These are phyloP conservation scores for Alternaria hordeiaustralica DNA, from an alignment of 2,329 filamentous ascomycete species.

Conservation along the genomic window DNA sequence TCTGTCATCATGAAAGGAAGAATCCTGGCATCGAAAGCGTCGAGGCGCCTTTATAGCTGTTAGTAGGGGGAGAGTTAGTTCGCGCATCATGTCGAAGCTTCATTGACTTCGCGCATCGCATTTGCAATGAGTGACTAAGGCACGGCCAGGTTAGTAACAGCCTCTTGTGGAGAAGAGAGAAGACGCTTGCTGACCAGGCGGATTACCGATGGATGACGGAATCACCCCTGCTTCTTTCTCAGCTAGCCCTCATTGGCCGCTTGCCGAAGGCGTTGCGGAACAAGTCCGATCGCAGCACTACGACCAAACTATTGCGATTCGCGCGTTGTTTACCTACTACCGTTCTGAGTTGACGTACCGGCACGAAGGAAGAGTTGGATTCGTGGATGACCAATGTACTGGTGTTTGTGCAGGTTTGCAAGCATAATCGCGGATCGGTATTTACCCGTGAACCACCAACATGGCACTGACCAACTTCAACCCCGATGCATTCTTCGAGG, in stretches of 20 bases:
- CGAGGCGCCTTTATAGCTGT: conserved; percentile 36
- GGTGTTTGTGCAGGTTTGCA: background rate
- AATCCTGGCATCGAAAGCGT: conserved; percentile 9
- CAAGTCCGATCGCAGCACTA: background rate
- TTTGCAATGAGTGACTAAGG: conserved; percentile 47
- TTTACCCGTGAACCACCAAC: background rate
- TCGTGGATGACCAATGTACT: background rate
- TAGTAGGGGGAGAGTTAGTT: conserved; percentile 26
- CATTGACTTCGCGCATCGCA: conserved; percentile 26
- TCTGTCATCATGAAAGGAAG: conserved; percentile 38
- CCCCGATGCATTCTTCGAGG: conserved; percentile 53
- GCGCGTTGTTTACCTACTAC: conserved; percentile 8
- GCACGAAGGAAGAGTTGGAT: conserved; percentile 1
- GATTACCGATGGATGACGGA: conserved; percentile 46
- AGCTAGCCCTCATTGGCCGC: conserved; percentile 33
- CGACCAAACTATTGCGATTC: background rate
- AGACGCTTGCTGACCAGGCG: background rate
- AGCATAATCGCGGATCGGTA: background rate
- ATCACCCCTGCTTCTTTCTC: conserved; percentile 16
- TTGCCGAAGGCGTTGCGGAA: conserved; percentile 17
- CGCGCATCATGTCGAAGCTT: conserved; percentile 31
- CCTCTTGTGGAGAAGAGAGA: conserved; percentile 2
- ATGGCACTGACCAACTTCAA: conserved; percentile 50
- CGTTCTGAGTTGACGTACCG: conserved; percentile 3
- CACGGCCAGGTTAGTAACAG: conserved; percentile 18